These are phyloP conservation scores for Axilococcus clingmanii DNA, from an alignment of 139 green algal species.

Conservation along the genomic window DNA sequence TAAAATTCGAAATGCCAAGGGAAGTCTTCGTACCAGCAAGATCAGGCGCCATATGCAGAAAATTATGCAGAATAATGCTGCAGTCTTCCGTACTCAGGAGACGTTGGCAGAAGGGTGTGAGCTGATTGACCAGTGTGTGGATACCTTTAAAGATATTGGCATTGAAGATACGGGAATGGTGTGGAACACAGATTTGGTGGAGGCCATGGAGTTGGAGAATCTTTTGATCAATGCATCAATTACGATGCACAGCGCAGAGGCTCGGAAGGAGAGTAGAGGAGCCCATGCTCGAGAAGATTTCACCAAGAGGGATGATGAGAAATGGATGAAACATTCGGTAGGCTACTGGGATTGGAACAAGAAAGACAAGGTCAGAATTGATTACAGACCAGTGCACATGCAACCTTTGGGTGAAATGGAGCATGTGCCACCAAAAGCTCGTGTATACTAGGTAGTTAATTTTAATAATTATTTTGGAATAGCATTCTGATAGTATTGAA, in stretches of 20 bases:
- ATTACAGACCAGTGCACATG: constrained; percentile 94
- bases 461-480: constrained; percentile 27
- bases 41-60: constrained; percentile 79
- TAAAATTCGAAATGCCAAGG: constrained; percentile 73
- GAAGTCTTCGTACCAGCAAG: constrained; percentile 56
- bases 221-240: constrained; percentile 84
- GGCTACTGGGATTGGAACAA: constrained; percentile 42
- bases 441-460: constrained; percentile 70
- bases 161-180: constrained; percentile 56
- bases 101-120: constrained; percentile 74
- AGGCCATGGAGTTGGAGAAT: constrained; percentile 98
- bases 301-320: constrained; percentile 70
- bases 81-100: constrained; percentile 90
- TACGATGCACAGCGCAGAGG: constrained; percentile 75
- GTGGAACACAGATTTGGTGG: constrained; percentile 93
- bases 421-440: constrained; percentile 79
- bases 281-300: constrained; percentile 97
- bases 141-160: constrained; percentile 39
- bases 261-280: constrained; percentile 78
- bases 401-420: constrained; percentile 93
- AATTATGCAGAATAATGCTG: constrained; percentile 90
- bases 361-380: constrained; percentile 55
- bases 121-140: constrained; percentile 78
- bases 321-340: constrained; percentile 98
- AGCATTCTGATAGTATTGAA: constrained; percentile 71